These are phyloP conservation scores for Lactifluus volemus DNA, from an alignment of 768 basidiomycete species.

Conservation along the genomic window DNA sequence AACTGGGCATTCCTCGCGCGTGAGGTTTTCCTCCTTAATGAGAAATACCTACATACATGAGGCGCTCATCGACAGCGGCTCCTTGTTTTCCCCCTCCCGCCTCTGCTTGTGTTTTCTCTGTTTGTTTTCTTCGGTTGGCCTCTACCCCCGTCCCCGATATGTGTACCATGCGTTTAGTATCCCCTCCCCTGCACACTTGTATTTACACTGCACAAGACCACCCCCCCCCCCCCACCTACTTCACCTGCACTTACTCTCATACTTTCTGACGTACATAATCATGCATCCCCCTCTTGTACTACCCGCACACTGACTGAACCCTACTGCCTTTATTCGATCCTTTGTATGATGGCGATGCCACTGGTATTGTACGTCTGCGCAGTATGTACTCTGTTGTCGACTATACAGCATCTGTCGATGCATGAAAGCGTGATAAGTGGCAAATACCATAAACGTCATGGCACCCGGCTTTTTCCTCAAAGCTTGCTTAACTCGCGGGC, in stretches of 20 bases:
- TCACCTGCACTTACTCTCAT: neutral
- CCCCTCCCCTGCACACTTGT: neutral
- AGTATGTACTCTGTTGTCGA: constrained; percentile 8
- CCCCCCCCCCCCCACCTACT: neutral
- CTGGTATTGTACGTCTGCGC: constrained; percentile 13
- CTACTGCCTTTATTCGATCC: neutral
- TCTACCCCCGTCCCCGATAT: constrained; percentile 10
- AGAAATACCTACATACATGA: constrained; percentile 54
- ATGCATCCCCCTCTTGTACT: neutral
- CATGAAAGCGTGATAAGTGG: neutral
- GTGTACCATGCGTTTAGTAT: constrained; percentile 17
- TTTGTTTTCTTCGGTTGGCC: neutral
- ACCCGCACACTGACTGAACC: neutral
- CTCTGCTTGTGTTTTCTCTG: neutral
- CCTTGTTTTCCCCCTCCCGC: neutral
- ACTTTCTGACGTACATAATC: neutral
- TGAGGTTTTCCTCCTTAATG: constrained; percentile 79
- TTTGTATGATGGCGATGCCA: constrained; percentile 1
- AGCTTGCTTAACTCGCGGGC: no score
- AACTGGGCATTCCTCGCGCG: constrained; percentile 81
- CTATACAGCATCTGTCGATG: constrained; percentile 11
- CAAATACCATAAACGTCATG: neutral
- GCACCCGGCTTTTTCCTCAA: neutral
- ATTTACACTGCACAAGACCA: constrained; percentile 4
- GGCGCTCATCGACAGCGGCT: neutral